These are phyloP conservation scores for Plectosphaerella cucumerina DNA, from an alignment of 2,329 filamentous ascomycete species.

Conservation along the genomic window DNA sequence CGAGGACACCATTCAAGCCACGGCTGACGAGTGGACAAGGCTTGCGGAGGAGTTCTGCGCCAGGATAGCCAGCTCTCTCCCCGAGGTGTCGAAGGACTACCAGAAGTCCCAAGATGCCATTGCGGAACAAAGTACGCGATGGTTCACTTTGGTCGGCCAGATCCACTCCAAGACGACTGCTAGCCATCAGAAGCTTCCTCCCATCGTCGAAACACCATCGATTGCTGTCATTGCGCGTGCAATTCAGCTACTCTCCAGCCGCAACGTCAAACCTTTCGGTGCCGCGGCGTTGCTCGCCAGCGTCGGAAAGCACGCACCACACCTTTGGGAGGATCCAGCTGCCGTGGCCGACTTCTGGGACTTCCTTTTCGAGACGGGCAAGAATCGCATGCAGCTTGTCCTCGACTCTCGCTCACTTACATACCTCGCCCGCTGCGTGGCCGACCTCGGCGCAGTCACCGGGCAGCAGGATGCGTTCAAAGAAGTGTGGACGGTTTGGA, in stretches of 20 bases:
- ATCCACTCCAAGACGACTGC: slow-evolving; percentile 30
- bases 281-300: slow-evolving; percentile 41
- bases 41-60: slow-evolving; percentile 60
- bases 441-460: slow-evolving; percentile 44
- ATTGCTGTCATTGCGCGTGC: slow-evolving; percentile 16
- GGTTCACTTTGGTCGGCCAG: slow-evolving; percentile 55
- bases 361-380: slow-evolving; percentile 45
- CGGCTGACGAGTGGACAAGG: slow-evolving; percentile 57
- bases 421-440: slow-evolving; percentile 62
- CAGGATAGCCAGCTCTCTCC: slow-evolving; percentile 68
- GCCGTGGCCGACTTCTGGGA: slow-evolving; percentile 31
- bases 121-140: slow-evolving; percentile 61
- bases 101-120: slow-evolving; percentile 67
- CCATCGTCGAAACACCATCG: slow-evolving; percentile 24
- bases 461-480: slow-evolving; percentile 31
- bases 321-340: slow-evolving; percentile 32
- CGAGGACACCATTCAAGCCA: slow-evolving; percentile 38
- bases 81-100: slow-evolving; percentile 77
- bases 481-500: slow-evolving; percentile 40
- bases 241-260: slow-evolving; percentile 38
- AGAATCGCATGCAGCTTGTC: slow-evolving; percentile 52
- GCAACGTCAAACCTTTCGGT: slow-evolving; percentile 55
- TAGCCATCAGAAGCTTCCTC: slow-evolving; percentile 19
- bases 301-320: slow-evolving; percentile 22
- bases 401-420: slow-evolving; percentile 65